A percentile compares a stretch with the other conserved stretches of the same genome.
phyloP scores from a whole-genome alignment of 2,329 filamentous ascomycete genomes.

The Pseudocercospora vitis region DNA sequence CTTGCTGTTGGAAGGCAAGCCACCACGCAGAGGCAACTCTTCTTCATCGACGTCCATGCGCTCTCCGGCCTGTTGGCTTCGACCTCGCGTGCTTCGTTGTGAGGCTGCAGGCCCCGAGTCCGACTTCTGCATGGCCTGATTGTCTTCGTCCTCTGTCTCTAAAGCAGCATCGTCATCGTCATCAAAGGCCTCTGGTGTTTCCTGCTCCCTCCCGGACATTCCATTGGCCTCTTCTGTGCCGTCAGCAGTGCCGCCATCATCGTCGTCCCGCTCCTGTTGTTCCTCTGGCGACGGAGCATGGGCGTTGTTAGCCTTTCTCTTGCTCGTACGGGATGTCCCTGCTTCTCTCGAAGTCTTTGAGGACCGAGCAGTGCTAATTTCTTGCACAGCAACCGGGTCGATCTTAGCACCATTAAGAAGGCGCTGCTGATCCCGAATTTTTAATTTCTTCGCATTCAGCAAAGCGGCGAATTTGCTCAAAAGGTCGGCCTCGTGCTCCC shows the following conservation, averaged over 20 bases:
- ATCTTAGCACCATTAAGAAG: slow-evolving; percentile 61
- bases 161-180: slow-evolving; percentile 4
- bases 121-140: neutral
- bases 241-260: slow-evolving; percentile 32
- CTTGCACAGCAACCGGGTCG: slow-evolving; percentile 55
- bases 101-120: neutral
- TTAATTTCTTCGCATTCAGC: slow-evolving; percentile 77
- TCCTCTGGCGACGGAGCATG: slow-evolving; percentile 44
- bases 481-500: slow-evolving; percentile 64
- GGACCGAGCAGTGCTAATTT: slow-evolving; percentile 19
- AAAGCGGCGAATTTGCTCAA: slow-evolving; percentile 69
- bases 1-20: slow-evolving; percentile 26
- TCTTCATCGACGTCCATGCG: slow-evolving; percentile 18
- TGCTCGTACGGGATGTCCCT: slow-evolving; percentile 32
- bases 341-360: slow-evolving; percentile 24
- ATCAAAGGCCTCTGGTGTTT: slow-evolving; percentile 17
- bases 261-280: slow-evolving; percentile 44
- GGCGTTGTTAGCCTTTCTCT: slow-evolving; percentile 37
- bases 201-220: slow-evolving; percentile 12
- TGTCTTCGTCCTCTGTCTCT: slow-evolving; percentile 22
- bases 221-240: slow-evolving; percentile 31
- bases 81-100: slow-evolving; percentile 7
- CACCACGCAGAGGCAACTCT: slow-evolving; percentile 24
- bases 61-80: slow-evolving; percentile 1
- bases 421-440: slow-evolving; percentile 71